Evolutionary conservation across 805 yeast species (phyloP), one percentile per base, ranked within the genome.

Genomic region (Starmerella vaccinii): DNA sequence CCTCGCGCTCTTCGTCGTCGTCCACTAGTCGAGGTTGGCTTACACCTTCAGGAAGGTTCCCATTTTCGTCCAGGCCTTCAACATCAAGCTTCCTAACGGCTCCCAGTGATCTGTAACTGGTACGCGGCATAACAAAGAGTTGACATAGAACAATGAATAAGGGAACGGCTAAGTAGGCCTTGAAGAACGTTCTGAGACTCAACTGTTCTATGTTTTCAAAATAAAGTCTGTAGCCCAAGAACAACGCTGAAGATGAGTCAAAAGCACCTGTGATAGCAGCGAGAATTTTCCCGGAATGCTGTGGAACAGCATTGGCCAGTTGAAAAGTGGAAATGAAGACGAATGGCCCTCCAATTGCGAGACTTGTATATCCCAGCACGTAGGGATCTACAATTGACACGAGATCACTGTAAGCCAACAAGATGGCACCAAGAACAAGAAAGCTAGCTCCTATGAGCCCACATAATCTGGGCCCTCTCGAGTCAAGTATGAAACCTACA

Each of bases 281-380:
- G 57, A 88, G 68, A 19, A 88, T 73, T 42, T 84, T 74, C 0
- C 96, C 96, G 4, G 95, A 82, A 59, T 77, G 78, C 38, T 76
- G 76, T 2, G 95, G 95, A 67, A 88, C 85, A 24, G 84, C 76
- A 63, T 88, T 89, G 6, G 96, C 84, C 63, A 89, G 71, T 62
- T 89, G 97, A 74, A 89, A 88, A 54, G 87, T 79, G 16, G 95
- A 82, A 51, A 90, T 88, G 64, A 85, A 89, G 19, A 84, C 89
- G 68, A 89, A 88, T 9, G 97, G 97, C 4, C 97, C 97, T 6
- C 95, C 95, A 51, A 87, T 70, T 0, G 96, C 96, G 22, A 89
- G 70, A 15, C 76, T 65, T 2, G 82, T 70, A 64, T 85, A 90
- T 0, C 97, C 97, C 8, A 68, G 50, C 34, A 86, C 64, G 65